A percentile compares a stretch with the other conserved stretches of the same genome.
Evolutionary conservation across 73 alveolate species (phyloP).

Genomic region (Paramecium sexaurelia): DNA sequence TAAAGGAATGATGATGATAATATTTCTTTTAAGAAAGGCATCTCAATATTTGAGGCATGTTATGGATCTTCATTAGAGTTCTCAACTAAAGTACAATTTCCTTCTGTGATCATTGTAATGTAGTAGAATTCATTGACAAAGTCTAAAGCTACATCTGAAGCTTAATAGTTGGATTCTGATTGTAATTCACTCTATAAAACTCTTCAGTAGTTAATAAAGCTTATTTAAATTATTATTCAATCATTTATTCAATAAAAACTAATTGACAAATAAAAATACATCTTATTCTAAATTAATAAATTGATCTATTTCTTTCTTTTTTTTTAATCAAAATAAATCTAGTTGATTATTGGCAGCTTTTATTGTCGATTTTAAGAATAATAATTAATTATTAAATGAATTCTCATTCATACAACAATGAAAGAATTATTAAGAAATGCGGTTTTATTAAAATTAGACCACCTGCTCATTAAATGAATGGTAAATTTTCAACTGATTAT

Average conservation of each 20-base stretch:
- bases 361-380: conserved; percentile 22
- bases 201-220: conserved; percentile 37
- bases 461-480: conserved; percentile 51
- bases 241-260: conserved; percentile 18
- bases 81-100: not conserved
- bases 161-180: conserved; percentile 19
- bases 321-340: not conserved
- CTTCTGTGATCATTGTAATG: conserved; percentile 7
- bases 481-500: not conserved
- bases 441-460: conserved; percentile 2
- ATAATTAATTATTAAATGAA: not conserved
- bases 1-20: not conserved
- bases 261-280: not conserved
- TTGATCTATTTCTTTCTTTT: not conserved
- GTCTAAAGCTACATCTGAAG: not conserved
- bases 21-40: not conserved
- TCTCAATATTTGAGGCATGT: not conserved
- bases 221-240: conserved; percentile 6
- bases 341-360: not conserved
- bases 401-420: conserved; percentile 11
- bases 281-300: not conserved
- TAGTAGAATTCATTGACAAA: not conserved
- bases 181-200: not conserved
- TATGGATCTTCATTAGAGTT: not conserved
- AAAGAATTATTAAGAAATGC: not conserved